These are phyloP conservation scores for Amphicarpaea edgeworthii DNA, from an alignment of 306 rosid genomes.

Conservation along the genomic window DNA sequence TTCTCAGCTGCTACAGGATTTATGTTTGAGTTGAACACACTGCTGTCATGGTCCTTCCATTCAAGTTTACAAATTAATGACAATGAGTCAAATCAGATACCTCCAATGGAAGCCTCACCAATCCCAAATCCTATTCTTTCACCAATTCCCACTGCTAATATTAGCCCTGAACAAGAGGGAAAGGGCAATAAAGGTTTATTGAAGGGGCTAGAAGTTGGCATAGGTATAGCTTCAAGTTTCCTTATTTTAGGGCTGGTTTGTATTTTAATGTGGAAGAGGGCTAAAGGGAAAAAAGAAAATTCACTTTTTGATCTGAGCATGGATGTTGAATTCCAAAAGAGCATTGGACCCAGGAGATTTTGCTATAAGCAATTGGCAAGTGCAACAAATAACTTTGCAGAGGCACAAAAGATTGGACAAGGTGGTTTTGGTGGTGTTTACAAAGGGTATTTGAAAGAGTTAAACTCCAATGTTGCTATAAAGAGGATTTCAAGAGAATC, in stretches of 20 bases:
- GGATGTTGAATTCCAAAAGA: conserved; percentile 25
- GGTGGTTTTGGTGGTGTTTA: conserved; percentile 55
- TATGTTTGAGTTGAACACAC: conserved; percentile 25
- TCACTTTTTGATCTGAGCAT: neutral
- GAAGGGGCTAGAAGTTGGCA: neutral
- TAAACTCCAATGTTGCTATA: conserved; percentile 39
- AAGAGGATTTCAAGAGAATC: conserved; percentile 43
- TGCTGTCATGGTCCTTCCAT: conserved; percentile 5
- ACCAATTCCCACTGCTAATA: neutral
- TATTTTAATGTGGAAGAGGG: conserved; percentile 23
- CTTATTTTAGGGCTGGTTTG: neutral
- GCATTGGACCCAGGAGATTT: conserved; percentile 16
- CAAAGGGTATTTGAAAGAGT: conserved; percentile 36
- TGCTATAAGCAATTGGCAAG: conserved; percentile 6
- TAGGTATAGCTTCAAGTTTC: conserved; percentile 1
- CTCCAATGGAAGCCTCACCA: neutral
- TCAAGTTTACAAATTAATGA: conserved; percentile 6
- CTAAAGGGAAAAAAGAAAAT: neutral
- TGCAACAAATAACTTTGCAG: conserved; percentile 43
- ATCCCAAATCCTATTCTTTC: neutral
- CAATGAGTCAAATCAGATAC: neutral
- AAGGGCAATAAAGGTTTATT: neutral
- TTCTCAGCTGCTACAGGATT: conserved; percentile 22
- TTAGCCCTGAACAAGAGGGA: neutral
- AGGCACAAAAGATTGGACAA: conserved; percentile 44